Evolutionary conservation across 2,329 filamentous ascomycete species (phyloP).

Genomic region (Alternaria sp.): DNA sequence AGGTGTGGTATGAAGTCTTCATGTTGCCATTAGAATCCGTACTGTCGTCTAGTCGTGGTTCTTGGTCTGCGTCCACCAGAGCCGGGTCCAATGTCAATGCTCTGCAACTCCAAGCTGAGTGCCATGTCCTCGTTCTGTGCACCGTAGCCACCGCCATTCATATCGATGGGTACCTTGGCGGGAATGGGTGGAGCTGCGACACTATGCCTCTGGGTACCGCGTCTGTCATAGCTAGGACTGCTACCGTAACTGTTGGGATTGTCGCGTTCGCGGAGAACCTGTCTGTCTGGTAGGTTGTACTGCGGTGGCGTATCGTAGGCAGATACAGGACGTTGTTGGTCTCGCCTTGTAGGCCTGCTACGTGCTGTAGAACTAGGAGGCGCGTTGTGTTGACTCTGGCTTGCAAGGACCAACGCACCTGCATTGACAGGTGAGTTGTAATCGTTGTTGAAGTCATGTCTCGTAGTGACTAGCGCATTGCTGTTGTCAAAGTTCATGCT

Average conservation of each 20-base stretch:
- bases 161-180: conserved; percentile 70
- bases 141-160: conserved; percentile 17
- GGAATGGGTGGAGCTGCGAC: conserved; percentile 66
- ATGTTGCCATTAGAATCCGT: conserved; percentile 18
- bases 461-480: conserved; percentile 41
- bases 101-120: conserved; percentile 73
- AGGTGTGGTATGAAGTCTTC: neutral
- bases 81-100: conserved; percentile 55
- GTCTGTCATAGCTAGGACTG: conserved; percentile 36
- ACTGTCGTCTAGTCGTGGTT: conserved; percentile 20
- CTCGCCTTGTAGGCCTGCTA: conserved; percentile 43
- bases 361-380: conserved; percentile 27
- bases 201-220: conserved; percentile 30
- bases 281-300: conserved; percentile 29
- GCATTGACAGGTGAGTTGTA: conserved; percentile 25
- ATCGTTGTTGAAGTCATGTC: conserved; percentile 36
- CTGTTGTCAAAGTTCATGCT: conserved; percentile 38
- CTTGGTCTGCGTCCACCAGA: conserved; percentile 31
- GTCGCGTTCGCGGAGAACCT: conserved; percentile 48
- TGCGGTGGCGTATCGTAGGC: conserved; percentile 19
- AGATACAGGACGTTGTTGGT: conserved; percentile 25
- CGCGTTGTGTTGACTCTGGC: conserved; percentile 23
- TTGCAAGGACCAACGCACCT: conserved; percentile 36
- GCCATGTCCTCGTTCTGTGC: conserved; percentile 55
- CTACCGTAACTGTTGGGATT: conserved; percentile 43